Conservation (phyloP, 768 basidiomycete genomes). For the Leccinum fibrillosum region DNA sequence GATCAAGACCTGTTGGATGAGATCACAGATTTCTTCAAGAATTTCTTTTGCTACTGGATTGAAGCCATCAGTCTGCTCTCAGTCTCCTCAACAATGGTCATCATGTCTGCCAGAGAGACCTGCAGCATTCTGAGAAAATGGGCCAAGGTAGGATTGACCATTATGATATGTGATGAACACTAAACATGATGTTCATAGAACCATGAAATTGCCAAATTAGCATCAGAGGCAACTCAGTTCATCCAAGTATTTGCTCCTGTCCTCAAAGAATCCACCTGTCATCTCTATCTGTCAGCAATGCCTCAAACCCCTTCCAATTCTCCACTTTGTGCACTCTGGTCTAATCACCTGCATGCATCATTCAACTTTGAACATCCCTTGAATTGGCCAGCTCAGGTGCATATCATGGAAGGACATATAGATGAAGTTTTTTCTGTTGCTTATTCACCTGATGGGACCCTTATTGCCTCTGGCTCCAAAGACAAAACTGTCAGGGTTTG, state of each 20-base stretch:
- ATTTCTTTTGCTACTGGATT: constrained; percentile 35
- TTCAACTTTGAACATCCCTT: not conserved
- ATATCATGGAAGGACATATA: not conserved
- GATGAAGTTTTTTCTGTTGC: too few species aligned
- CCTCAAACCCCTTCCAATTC: too few species aligned
- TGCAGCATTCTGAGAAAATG: not conserved
- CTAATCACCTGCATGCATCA: too few species aligned
- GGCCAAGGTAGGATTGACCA: not conserved
- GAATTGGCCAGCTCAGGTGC: not conserved
- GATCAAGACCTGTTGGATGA: not conserved
- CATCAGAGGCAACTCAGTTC: too few species aligned
- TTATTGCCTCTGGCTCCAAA: not conserved
- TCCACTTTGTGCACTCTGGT: too few species aligned
- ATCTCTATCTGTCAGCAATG: too few species aligned
- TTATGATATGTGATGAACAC: not conserved
- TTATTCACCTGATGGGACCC: not conserved
- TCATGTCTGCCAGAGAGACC: not conserved
- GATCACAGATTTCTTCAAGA: constrained; percentile 21
- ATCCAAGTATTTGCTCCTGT: too few species aligned
- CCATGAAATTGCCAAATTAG: too few species aligned
- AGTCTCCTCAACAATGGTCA: not conserved
- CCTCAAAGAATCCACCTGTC: too few species aligned
- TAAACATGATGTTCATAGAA: too few species aligned
- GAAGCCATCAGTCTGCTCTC: constrained; percentile 31
- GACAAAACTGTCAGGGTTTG: not conserved